phyloP scores from a whole-genome alignment of 1,284 basidiomycete species.

The Cryptococcus jaspeensis region DNA sequence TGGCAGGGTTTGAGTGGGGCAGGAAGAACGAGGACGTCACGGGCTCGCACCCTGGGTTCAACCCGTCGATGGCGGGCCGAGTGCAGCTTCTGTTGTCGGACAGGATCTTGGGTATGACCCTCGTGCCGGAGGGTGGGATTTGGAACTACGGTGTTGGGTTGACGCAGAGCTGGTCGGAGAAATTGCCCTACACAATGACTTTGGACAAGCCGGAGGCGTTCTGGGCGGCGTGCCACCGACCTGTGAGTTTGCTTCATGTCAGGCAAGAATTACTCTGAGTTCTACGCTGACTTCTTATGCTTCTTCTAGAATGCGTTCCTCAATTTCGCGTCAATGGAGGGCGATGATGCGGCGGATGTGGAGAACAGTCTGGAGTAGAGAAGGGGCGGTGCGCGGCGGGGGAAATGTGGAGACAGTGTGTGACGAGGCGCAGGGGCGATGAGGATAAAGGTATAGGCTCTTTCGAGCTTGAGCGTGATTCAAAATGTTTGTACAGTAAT shows the following conservation, averaged over 20 bases:
- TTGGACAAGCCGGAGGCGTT: constrained; percentile 89
- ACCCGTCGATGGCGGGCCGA: constrained; percentile 94
- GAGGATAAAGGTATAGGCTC: background rate
- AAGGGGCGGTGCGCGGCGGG: background rate
- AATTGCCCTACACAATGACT: constrained; percentile 77
- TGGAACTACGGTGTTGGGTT: constrained; percentile 94
- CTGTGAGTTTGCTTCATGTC: constrained; percentile 22
- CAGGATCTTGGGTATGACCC: constrained; percentile 84
- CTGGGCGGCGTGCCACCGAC: constrained; percentile 95
- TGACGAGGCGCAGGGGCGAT: background rate
- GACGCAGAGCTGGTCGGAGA: constrained; percentile 86
- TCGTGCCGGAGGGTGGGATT: constrained; percentile 84
- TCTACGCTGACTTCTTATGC: constrained; percentile 3
- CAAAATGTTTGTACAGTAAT: constrained; percentile 1
- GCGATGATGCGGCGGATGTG: constrained; percentile 84
- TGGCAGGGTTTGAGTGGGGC: constrained; percentile 97
- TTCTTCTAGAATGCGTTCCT: constrained; percentile 70
- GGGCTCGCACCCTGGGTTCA: constrained; percentile 87
- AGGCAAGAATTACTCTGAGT: background rate
- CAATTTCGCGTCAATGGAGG: constrained; percentile 83
- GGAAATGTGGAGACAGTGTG: too few relatives aligned
- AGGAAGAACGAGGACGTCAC: constrained; percentile 85
- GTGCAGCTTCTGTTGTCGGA: constrained; percentile 94
- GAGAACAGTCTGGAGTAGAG: constrained; percentile 61
- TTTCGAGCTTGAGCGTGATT: background rate